These are phyloP conservation scores for Aristolochia fimbriata DNA, from an alignment of 164 flowering plant species.

Conservation along the genomic window DNA sequence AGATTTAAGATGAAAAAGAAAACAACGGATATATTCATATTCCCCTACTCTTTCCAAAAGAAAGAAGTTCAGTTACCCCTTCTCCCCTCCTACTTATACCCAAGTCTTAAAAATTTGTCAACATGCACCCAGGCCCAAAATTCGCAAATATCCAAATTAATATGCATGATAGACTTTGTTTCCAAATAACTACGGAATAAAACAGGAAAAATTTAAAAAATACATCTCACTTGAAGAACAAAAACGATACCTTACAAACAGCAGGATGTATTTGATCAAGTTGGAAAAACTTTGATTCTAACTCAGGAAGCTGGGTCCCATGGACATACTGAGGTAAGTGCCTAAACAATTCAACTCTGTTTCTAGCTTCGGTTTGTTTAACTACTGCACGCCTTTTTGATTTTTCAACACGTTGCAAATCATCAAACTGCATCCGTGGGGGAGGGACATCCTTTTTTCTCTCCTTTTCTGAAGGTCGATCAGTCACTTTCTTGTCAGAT, in stretches of 20 bases:
- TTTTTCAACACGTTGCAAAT: constrained; percentile 71
- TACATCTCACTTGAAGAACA: too few species aligned
- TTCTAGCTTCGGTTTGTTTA: constrained; percentile 76
- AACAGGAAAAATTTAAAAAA: too few species aligned
- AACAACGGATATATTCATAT: too few species aligned
- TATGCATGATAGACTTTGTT: too few species aligned
- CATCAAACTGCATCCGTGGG: constrained; percentile 80
- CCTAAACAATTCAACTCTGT: constrained; percentile 75
- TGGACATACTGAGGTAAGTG: constrained; percentile 90
- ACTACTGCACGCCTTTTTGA: constrained; percentile 83
- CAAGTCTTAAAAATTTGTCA: too few species aligned
- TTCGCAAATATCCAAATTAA: too few species aligned
- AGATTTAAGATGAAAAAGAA: too few species aligned
- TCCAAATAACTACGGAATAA: too few species aligned
- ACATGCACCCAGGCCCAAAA: too few species aligned
- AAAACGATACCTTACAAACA: constrained; percentile 65
- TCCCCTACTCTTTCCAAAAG: too few species aligned
- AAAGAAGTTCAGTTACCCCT: too few species aligned
- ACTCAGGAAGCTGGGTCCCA: constrained; percentile 86
- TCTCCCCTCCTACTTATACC: too few species aligned
- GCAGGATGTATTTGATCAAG: constrained; percentile 86
- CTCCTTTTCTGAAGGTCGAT: constrained; percentile 65
- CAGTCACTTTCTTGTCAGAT: constrained; percentile 57
- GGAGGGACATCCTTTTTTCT: constrained; percentile 78
- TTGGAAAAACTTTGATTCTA: constrained; percentile 76